These are phyloP conservation scores for Pichia thaimueangensis DNA, from an alignment of 805 yeast species.

Conservation along the genomic window DNA sequence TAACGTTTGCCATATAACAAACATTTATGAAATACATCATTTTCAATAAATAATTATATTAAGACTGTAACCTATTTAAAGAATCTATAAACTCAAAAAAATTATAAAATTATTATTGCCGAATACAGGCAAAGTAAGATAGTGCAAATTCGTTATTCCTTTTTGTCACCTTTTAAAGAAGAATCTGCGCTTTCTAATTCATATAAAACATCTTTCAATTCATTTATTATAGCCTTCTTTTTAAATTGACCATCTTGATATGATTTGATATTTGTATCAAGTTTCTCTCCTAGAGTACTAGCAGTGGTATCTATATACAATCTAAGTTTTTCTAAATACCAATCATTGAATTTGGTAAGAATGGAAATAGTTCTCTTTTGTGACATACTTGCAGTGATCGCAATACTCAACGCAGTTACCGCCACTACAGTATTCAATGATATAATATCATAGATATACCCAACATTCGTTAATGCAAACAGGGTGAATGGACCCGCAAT, in stretches of 20 bases:
- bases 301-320: constrained; percentile 22
- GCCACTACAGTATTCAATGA: constrained; percentile 26
- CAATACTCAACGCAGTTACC: constrained; percentile 23
- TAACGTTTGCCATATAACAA: too few species aligned
- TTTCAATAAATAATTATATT: too few species aligned
- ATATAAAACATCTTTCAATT: constrained; percentile 13
- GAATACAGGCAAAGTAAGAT: too few species aligned
- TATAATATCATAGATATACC: constrained; percentile 24
- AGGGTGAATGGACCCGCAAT: constrained; percentile 24
- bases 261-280: constrained; percentile 14
- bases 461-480: constrained; percentile 20
- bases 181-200: constrained; percentile 12
- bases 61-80: too few species aligned
- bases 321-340: constrained; percentile 25
- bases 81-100: too few species aligned
- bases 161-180: not conserved
- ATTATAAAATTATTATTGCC: too few species aligned
- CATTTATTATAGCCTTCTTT: constrained; percentile 10
- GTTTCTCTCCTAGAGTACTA: constrained; percentile 15
- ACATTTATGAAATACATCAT: too few species aligned
- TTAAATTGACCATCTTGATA: constrained; percentile 13
- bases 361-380: constrained; percentile 18
- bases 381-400: constrained; percentile 23
- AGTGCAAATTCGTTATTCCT: too few species aligned
- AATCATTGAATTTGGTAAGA: constrained; percentile 19